Conservation (phyloP, 768 basidiomycete genomes). For the Pleurotus platypus region DNA sequence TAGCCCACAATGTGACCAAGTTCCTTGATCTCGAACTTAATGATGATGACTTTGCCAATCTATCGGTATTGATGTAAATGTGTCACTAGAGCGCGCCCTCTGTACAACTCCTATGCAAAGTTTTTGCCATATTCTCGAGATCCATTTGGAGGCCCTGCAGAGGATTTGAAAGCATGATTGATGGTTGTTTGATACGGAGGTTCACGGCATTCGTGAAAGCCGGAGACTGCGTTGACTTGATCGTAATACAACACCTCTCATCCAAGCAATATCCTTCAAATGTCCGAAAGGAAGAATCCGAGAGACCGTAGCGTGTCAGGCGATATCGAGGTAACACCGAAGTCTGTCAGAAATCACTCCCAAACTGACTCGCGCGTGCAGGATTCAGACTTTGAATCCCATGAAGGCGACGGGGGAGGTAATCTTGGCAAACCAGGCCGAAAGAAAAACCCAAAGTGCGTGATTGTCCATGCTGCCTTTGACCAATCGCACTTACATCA, state of each 20-base stretch:
- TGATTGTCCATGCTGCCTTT: conserved; percentile 14
- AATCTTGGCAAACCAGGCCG: conserved; percentile 66
- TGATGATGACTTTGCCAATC: too few species aligned
- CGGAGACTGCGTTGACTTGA: conserved; percentile 8
- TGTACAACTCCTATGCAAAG: too few species aligned
- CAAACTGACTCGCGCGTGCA: conserved; percentile 15
- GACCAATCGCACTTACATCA: conserved; percentile 12
- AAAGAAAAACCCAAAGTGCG: conserved; percentile 89
- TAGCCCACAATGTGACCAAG: too few species aligned
- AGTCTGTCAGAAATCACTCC: too few species aligned
- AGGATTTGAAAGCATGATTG: background rate
- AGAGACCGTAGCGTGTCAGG: conserved; percentile 66
- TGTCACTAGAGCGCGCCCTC: too few species aligned
- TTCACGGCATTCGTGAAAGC: background rate
- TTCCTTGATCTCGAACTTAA: too few species aligned
- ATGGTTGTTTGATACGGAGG: conserved; percentile 1
- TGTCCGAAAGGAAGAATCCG: conserved; percentile 44
- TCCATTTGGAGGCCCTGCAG: too few species aligned
- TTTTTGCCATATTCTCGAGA: too few species aligned
- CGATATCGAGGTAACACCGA: conserved; percentile 45
- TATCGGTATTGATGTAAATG: too few species aligned
- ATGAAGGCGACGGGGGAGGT: conserved; percentile 31
- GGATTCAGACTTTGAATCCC: conserved; percentile 72
- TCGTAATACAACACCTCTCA: conserved; percentile 40
- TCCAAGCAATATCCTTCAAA: conserved; percentile 36